Base-by-base conservation (phyloP, 495 filamentous ascomycete genomes). In the Chlorociboria aeruginascens region DNA sequence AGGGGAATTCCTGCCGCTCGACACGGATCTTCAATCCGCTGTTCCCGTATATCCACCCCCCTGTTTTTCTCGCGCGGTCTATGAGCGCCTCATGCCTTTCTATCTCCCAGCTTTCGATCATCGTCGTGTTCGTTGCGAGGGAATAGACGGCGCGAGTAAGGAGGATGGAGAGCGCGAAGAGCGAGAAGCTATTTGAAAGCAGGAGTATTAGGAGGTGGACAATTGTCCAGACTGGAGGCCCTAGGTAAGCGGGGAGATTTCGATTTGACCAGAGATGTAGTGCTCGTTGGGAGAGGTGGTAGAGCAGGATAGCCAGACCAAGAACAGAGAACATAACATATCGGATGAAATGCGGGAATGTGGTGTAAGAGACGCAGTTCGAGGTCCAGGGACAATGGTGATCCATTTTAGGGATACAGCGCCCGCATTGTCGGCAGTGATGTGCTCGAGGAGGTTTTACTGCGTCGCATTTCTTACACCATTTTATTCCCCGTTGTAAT, bases 341-440 rank as follows among this genome's bases (percentile, higher is more conserved):
- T 43, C 81, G 75, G 37, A 83, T 60, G 63, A 85, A 82, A 55
- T 82, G 82, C 7, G 83, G 81, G 52, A 82, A 84, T 10, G 89
- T 93, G 45, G 81, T 78, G 61, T 94, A 75, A 2, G 89, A 95
- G 37, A 97, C 87, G 66, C 92, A 98, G 62, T 93, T 96, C 37
- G 69, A 66, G 1, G 89, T 96, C 92, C 92, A 98, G 0, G 92
- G 89, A 59, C 92, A 98, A 67, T 98, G 92, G 65, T 98, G 92
- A 69, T 98, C 92, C 93, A 98, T 97, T 61, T 86, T 89, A 1
- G 89, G 85, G 49, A 97, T 82, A 64, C 92, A 98, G 62, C 84
- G 81, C 56, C 72, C 70, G 66, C 92, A 98, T 40, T 74, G 78
- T 54, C 83, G 84, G 70, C 92, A 98, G 68, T 98, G 92, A 68